phyloP scores from a whole-genome alignment of 2,329 filamentous ascomycete species.

The Whalleya microplaca region DNA sequence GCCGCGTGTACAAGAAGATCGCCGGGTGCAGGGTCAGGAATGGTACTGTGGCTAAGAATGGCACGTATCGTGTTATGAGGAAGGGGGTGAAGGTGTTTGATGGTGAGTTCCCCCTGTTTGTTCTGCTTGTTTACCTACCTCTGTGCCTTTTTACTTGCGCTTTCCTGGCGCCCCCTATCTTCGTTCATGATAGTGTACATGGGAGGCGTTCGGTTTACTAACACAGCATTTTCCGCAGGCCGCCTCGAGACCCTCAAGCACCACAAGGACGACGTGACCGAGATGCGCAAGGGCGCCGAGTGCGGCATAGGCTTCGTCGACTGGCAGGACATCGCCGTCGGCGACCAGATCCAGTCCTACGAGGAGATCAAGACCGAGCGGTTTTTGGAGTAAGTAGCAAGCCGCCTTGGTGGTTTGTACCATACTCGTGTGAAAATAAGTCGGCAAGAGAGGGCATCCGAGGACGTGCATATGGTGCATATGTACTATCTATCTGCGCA shows the following conservation, averaged over 20 bases:
- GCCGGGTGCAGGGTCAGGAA: conserved; percentile 89
- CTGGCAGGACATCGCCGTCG: conserved; percentile 77
- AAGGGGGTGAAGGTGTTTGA: conserved; percentile 74
- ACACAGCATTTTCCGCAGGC: conserved; percentile 53
- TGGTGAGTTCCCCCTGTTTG: conserved; percentile 60
- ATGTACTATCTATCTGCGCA: too few relatives aligned
- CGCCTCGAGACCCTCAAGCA: conserved; percentile 82
- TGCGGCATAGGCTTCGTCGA: conserved; percentile 85
- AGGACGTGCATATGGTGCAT: too few relatives aligned
- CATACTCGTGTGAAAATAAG: neutral
- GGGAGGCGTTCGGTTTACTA: neutral
- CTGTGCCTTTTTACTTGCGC: neutral
- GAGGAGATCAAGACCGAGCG: conserved; percentile 79
- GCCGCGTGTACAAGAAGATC: conserved; percentile 71
- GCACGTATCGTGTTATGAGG: conserved; percentile 73
- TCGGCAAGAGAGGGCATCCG: too few relatives aligned
- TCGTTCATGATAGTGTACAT: neutral
- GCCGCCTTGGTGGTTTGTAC: neutral
- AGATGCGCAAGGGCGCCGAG: conserved; percentile 92
- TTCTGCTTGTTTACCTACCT: neutral
- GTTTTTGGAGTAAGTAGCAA: conserved; percentile 43
- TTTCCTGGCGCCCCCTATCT: neutral
- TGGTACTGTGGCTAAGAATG: conserved; percentile 67
- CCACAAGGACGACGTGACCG: conserved; percentile 85
- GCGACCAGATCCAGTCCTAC: conserved; percentile 87